Percentiles rank a stretch among this genome's conserved stretches.
Evolutionary conservation across 2,329 filamentous ascomycete species (phyloP).

Genomic region (Neofusicoccum laricinum): DNA sequence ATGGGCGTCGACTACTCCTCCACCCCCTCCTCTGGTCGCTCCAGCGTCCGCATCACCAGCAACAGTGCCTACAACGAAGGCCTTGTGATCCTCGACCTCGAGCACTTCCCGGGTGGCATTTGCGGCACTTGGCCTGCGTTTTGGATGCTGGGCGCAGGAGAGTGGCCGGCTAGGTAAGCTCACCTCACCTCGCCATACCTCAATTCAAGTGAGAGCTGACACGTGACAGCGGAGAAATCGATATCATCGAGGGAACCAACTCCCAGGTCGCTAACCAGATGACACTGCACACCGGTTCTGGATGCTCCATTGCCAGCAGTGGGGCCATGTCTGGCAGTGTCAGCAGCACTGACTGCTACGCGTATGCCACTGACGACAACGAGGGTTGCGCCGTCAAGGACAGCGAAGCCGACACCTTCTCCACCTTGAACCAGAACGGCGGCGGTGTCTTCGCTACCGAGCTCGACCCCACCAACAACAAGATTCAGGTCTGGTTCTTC

Average conservation of each 20-base stretch:
- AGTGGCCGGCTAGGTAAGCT: constrained; percentile 32
- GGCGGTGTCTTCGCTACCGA: constrained; percentile 48
- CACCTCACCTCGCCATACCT: background rate
- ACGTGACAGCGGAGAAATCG: constrained; percentile 42
- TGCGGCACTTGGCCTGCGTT: constrained; percentile 50
- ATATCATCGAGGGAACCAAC: constrained; percentile 50
- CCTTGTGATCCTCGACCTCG: constrained; percentile 49
- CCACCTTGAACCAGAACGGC: constrained; percentile 49
- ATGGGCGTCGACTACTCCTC: constrained; percentile 46
- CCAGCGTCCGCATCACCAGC: constrained; percentile 47
- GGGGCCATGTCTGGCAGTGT: constrained; percentile 49
- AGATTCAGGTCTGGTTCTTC: constrained; percentile 83
- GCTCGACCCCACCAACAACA: constrained; percentile 62
- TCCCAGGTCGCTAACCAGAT: constrained; percentile 40
- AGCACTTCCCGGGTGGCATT: constrained; percentile 49
- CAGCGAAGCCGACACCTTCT: constrained; percentile 40
- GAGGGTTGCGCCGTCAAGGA: constrained; percentile 44
- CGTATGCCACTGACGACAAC: constrained; percentile 38
- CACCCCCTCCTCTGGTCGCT: constrained; percentile 39
- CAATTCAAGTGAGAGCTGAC: background rate
- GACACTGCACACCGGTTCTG: constrained; percentile 47
- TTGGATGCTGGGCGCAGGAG: constrained; percentile 35
- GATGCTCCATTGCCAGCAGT: constrained; percentile 40
- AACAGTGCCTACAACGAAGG: constrained; percentile 47
- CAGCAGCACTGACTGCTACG: constrained; percentile 49